Conservation (phyloP, 164 flowering plant species). For the Platanus orientalis region DNA sequence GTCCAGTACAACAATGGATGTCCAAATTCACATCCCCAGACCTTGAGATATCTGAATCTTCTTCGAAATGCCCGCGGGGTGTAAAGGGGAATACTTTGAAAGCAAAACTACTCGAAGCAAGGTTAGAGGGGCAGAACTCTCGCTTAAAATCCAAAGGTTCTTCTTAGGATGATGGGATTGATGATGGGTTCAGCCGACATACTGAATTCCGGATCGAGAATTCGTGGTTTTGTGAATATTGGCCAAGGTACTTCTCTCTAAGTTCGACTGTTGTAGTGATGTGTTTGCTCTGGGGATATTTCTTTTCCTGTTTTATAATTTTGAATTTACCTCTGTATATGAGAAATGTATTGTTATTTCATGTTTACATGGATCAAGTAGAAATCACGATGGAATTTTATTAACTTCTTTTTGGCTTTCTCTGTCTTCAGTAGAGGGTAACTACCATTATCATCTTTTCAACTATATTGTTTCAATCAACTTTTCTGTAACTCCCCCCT, state of each 20-base stretch:
- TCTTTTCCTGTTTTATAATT: conserved; percentile 2
- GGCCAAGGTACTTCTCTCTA: conserved; percentile 1
- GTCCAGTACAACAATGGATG: conserved; percentile 59
- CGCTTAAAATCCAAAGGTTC: conserved; percentile 33
- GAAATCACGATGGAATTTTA: not conserved
- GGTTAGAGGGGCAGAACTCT: conserved; percentile 49
- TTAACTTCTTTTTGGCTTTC: not conserved
- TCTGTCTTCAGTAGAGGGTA: too few species aligned
- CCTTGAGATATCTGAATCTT: conserved; percentile 39
- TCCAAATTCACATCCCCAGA: conserved; percentile 36
- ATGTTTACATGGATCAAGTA: not conserved
- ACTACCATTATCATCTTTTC: too few species aligned
- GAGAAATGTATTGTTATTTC: not conserved
- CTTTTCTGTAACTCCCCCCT: not conserved
- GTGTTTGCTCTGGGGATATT: not conserved
- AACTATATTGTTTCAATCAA: too few species aligned
- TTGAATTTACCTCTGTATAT: conserved; percentile 18
- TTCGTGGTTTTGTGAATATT: not conserved
- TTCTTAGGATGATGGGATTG: conserved; percentile 1
- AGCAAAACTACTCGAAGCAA: conserved; percentile 79
- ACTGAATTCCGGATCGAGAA: not conserved
- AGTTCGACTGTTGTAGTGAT: not conserved
- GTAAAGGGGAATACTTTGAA: conserved; percentile 54
- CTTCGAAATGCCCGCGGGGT: conserved; percentile 26
- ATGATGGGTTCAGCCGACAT: not conserved